Evolutionary conservation across 2,329 filamentous ascomycete species (phyloP), one percentile per base, ranked within the genome.

Genomic region (Colletotrichum sp.): DNA sequence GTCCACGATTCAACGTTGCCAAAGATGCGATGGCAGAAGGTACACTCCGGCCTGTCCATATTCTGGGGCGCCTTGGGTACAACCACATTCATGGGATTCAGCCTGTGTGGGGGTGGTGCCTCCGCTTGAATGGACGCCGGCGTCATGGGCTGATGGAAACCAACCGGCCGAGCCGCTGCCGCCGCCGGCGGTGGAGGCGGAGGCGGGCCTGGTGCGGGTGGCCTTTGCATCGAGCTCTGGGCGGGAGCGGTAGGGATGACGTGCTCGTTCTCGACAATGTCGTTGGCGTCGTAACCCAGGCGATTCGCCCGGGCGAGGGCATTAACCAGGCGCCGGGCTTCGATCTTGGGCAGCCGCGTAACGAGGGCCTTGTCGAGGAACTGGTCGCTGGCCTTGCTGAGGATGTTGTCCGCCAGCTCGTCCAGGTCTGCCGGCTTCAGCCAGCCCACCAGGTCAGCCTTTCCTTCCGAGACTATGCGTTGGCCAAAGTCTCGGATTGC

Each of bases 301-400:
- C 91, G 88, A 78, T 91, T 89, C 2, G 90, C 90, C 44, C 87
- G 85, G 3, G 90, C 90, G 25, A 92, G 85, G 16, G 90, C 88
- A 73, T 91, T 91, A 69, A 92, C 88, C 5, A 92, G 85, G 16
- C 87, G 85, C 30, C 89, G 86, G 1, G 89, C 90, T 12, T 87
- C 86, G 68, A 92, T 91, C 3, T 88, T 90, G 61, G 85, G 84
- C 5, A 92, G 83, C 0, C 90, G 88, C 70, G 82, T 84, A 22
- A 88, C 87, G n/a, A 92, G 79, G 5, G 87, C 89, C 70, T 84
- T 86, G 79, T 91, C 90, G 3, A 92, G 84, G 70, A 92, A 91
- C 2, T 77, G 73, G 36, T 88, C 82, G 77, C 89, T 89, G 16
- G 85, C 87, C 68, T 86, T 89, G 64, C 82, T 77, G 8, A 91